phyloP scores from a whole-genome alignment of 2,329 filamentous ascomycete genomes.

The Ophiostoma populinum region DNA sequence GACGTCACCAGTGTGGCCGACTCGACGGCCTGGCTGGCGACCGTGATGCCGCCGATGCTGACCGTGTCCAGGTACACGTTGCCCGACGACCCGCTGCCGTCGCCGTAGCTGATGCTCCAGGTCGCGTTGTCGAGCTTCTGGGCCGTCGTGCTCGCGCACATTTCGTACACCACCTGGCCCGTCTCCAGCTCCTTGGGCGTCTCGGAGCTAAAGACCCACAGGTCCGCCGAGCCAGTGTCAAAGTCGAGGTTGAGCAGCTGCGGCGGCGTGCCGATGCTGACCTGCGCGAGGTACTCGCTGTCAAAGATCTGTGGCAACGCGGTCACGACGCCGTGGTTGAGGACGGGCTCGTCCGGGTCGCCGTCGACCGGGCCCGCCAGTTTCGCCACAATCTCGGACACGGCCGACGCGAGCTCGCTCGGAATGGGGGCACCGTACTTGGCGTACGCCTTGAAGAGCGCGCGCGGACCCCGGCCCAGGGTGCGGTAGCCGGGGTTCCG shows the following conservation, averaged over 20 bases:
- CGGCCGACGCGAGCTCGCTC: conserved; percentile 10
- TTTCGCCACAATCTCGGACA: conserved; percentile 12
- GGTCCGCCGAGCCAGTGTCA: conserved; percentile 5
- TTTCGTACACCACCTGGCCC: conserved; percentile 22
- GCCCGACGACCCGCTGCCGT: conserved; percentile 23
- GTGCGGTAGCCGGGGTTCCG: conserved; percentile 20
- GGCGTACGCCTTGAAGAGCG: conserved; percentile 18
- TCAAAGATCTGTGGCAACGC: conserved; percentile 31
- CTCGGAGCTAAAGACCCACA: conserved; percentile 19
- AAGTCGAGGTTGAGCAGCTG: conserved; percentile 2
- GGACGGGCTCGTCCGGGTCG: no score
- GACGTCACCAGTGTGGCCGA: conserved; percentile 23
- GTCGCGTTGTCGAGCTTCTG: conserved; percentile 16
- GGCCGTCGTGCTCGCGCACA: conserved; percentile 21
- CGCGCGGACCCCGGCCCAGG: conserved; percentile 16
- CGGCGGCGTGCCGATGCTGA: conserved; percentile 20
- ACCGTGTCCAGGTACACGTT: conserved; percentile 26
- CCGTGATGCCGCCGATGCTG: conserved; percentile 23
- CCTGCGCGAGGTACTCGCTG: conserved; percentile 35
- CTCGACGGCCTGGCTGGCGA: conserved; percentile 26
- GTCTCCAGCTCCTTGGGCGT: conserved; percentile 17
- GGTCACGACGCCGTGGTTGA: conserved; percentile 17
- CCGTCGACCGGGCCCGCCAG: conserved; percentile 3
- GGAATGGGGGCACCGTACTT: conserved; percentile 12
- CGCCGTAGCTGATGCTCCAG: conserved; percentile 26